Evolutionary conservation across 1,139 yeast genomes (phyloP).

Genomic region (Casaregolazyma lundiana): DNA sequence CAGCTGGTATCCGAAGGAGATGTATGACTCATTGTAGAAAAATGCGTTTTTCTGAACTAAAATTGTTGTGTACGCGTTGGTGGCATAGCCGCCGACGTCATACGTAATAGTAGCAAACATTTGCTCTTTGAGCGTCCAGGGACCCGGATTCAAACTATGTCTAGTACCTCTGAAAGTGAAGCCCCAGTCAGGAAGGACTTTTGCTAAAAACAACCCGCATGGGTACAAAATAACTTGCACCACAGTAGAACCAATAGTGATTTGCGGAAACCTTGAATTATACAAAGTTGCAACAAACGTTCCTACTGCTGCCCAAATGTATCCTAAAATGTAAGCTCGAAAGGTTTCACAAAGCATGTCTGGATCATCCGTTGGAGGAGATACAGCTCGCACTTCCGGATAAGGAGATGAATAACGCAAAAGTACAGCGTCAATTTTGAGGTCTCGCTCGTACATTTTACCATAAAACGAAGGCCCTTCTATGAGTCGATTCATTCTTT

Average conservation of each 20-base stretch:
- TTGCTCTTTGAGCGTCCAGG: slow-evolving; percentile 68
- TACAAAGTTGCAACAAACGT: slow-evolving; percentile 57
- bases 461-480: slow-evolving; percentile 20
- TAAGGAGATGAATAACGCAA: slow-evolving; percentile 55
- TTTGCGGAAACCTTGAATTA: slow-evolving; percentile 49
- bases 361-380: slow-evolving; percentile 38
- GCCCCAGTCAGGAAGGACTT: slow-evolving; percentile 47
- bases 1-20: slow-evolving; percentile 46
- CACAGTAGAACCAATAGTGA: slow-evolving; percentile 44
- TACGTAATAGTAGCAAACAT: slow-evolving; percentile 52
- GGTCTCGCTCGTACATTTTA: slow-evolving; percentile 27
- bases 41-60: slow-evolving; percentile 15
- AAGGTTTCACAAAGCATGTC: slow-evolving; percentile 49
- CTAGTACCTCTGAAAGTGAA: slow-evolving; percentile 39
- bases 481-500: slow-evolving; percentile 28
- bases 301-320: slow-evolving; percentile 53
- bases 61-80: slow-evolving; percentile 10
- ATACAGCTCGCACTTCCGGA: slow-evolving; percentile 49
- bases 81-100: slow-evolving; percentile 14
- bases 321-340: slow-evolving; percentile 52
- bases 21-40: slow-evolving; percentile 43
- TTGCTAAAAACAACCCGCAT: slow-evolving; percentile 39
- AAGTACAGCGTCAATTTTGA: slow-evolving; percentile 47
- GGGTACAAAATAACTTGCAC: slow-evolving; percentile 58
- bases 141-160: slow-evolving; percentile 51